A percentile compares a stretch with the other conserved stretches of the same genome.
These are phyloP conservation scores for Bonia amplexicaulis DNA, from an alignment of 176 grass and related monocot genomes.

Conservation along the genomic window DNA sequence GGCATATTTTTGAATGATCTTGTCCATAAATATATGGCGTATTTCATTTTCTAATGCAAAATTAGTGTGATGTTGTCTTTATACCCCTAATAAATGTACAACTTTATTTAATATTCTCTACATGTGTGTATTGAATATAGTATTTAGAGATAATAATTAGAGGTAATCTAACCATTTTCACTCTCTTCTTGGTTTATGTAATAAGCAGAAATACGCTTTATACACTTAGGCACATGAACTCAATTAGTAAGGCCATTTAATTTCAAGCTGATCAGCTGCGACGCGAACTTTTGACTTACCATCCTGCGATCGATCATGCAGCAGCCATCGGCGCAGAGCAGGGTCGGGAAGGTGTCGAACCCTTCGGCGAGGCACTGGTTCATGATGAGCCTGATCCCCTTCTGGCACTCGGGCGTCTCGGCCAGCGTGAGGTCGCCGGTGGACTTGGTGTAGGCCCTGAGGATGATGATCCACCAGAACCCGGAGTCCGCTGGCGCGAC, in stretches of 20 bases:
- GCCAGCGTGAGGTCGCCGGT: constrained; percentile 66
- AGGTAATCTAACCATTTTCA: too few species aligned
- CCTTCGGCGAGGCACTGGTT: constrained; percentile 84
- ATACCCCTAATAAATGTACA: too few species aligned
- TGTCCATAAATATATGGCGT: too few species aligned
- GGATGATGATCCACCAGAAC: constrained; percentile 96
- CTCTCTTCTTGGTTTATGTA: too few species aligned
- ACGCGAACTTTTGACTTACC: constrained; percentile 24
- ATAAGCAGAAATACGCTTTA: too few species aligned
- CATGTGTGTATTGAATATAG: too few species aligned
- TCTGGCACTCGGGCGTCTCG: constrained; percentile 67
- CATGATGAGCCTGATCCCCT: constrained; percentile 84
- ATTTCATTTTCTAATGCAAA: too few species aligned
- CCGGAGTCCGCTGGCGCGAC: constrained; percentile 91
- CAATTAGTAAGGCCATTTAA: neutral
- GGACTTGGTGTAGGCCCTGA: constrained; percentile 88
- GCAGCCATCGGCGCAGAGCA: constrained; percentile 92
- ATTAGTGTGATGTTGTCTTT: too few species aligned
- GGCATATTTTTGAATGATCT: too few species aligned
- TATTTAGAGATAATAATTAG: too few species aligned
- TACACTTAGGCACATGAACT: neutral
- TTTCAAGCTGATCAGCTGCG: neutral
- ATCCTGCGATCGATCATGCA: constrained; percentile 90
- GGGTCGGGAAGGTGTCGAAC: constrained; percentile 91
- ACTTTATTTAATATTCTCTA: too few species aligned